Percentiles rank a stretch among this genome's conserved stretches.
These are phyloP conservation scores for Beauveria scarabaeidicola DNA, from an alignment of 2,329 filamentous ascomycete species.

Conservation along the genomic window DNA sequence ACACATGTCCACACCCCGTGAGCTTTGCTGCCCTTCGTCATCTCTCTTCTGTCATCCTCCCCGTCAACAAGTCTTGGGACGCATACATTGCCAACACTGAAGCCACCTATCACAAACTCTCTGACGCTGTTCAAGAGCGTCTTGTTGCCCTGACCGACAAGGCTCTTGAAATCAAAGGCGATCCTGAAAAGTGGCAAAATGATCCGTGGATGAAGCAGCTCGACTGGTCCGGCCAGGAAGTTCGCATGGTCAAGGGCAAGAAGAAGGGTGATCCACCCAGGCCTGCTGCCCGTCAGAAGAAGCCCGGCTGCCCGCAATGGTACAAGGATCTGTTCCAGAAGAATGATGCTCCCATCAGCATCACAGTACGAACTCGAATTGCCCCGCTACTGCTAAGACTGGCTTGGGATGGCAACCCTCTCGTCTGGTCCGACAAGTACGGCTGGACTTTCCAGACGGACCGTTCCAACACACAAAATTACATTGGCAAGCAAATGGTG, in stretches of 20 bases:
- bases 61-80: constrained; percentile 82
- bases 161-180: constrained; percentile 64
- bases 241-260: constrained; percentile 86
- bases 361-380: constrained; percentile 81
- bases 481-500: constrained; percentile 62
- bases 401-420: constrained; percentile 79
- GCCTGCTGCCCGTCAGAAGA: constrained; percentile 77
- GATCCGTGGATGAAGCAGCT: constrained; percentile 92
- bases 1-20: constrained; percentile 90
- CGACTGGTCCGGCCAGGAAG: constrained; percentile 90
- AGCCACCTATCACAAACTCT: constrained; percentile 68
- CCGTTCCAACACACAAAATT: constrained; percentile 50
- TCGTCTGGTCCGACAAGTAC: constrained; percentile 87
- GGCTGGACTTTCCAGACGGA: constrained; percentile 89
- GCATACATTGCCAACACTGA: constrained; percentile 78
- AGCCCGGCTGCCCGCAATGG: constrained; percentile 90
- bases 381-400: constrained; percentile 77
- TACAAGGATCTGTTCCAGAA: constrained; percentile 83
- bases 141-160: constrained; percentile 66
- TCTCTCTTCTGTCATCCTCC: constrained; percentile 86
- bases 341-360: constrained; percentile 56
- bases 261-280: constrained; percentile 74
- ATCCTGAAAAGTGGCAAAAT: constrained; percentile 59
- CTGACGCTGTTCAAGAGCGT: constrained; percentile 68
- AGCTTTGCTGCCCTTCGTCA: constrained; percentile 92